Evolutionary conservation across 306 rosid species (phyloP).

Genomic region (Acacia confusa): DNA sequence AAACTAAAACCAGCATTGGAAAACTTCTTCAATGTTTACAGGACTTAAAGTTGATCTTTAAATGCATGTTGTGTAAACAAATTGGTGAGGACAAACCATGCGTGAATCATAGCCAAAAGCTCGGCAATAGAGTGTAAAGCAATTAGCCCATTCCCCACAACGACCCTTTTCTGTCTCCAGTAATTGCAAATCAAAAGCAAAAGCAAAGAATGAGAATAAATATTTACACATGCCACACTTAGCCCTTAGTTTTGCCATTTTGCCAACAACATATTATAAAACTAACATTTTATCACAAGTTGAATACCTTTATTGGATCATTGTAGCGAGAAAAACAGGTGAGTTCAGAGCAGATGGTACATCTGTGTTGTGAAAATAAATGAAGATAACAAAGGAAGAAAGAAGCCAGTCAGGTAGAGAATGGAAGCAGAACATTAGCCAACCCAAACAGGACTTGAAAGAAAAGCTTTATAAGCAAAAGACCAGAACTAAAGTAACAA

Average conservation of each 20-base stretch:
- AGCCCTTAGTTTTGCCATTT: conserved; percentile 8
- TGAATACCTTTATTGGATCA: conserved; percentile 78
- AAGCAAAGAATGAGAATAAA: conserved; percentile 13
- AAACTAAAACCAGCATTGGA: conserved; percentile 27
- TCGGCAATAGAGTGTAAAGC: conserved; percentile 91
- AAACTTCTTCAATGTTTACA: conserved; percentile 21
- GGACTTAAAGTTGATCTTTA: conserved; percentile 15
- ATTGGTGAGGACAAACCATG: conserved; percentile 55
- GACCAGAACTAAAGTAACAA: not conserved
- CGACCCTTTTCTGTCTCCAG: conserved; percentile 93
- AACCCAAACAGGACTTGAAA: conserved; percentile 7
- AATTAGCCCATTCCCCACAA: conserved; percentile 99
- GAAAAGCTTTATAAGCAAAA: conserved; percentile 19
- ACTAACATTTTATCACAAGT: conserved; percentile 8
- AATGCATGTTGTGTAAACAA: conserved; percentile 14
- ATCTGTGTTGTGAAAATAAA: conserved; percentile 50
- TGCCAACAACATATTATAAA: conserved; percentile 5
- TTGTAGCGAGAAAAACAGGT: conserved; percentile 93
- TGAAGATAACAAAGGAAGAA: conserved; percentile 5
- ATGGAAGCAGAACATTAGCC: conserved; percentile 6
- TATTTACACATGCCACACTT: conserved; percentile 27
- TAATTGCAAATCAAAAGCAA: conserved; percentile 57
- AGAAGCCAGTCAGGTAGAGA: conserved; percentile 23
- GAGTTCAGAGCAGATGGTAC: conserved; percentile 49
- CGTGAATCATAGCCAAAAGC: conserved; percentile 93